Conservation (phyloP, 2,329 filamentous ascomycete genomes). For the Botrytis pseudocinerea region DNA sequence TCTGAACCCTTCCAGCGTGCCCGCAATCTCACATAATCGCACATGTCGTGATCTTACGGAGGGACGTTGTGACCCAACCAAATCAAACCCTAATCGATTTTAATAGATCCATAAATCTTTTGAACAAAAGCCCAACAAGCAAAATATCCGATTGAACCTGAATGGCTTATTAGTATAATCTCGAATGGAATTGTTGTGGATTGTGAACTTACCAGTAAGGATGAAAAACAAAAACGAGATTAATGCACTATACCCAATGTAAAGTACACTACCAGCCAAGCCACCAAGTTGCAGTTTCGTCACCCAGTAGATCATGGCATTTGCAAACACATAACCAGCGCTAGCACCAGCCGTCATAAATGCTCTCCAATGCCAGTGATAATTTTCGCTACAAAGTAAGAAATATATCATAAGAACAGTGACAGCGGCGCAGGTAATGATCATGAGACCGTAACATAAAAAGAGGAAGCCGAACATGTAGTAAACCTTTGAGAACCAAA, state of each 20-base stretch:
- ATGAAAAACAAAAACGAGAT: constrained; percentile 92
- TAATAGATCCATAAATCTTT: constrained; percentile 96
- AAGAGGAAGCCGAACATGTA: constrained; percentile 99
- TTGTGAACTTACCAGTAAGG: constrained; percentile 72
- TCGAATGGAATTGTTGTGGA: background rate
- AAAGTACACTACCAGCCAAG: constrained; percentile 83
- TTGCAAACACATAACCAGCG: constrained; percentile 87
- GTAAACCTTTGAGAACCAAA: constrained; percentile 98
- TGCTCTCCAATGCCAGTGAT: constrained; percentile 97
- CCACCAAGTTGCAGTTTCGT: constrained; percentile 84
- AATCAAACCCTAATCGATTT: constrained; percentile 69
- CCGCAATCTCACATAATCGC: background rate
- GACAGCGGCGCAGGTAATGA: constrained; percentile 88
- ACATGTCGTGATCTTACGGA: background rate
- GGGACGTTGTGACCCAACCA: background rate
- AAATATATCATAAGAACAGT: constrained; percentile 97
- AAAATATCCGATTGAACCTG: constrained; percentile 94
- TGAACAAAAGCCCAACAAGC: constrained; percentile 92
- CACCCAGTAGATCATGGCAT: constrained; percentile 87
- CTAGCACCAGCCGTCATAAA: constrained; percentile 91
- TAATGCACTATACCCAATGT: constrained; percentile 87
- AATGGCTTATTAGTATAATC: constrained; percentile 28
- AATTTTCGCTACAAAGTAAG: constrained; percentile 92
- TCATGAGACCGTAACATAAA: constrained; percentile 95
- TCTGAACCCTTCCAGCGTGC: background rate